phyloP scores from a whole-genome alignment of 225 moss, liverwort and hornwort species.

The Physcomitrellopsis africana region DNA sequence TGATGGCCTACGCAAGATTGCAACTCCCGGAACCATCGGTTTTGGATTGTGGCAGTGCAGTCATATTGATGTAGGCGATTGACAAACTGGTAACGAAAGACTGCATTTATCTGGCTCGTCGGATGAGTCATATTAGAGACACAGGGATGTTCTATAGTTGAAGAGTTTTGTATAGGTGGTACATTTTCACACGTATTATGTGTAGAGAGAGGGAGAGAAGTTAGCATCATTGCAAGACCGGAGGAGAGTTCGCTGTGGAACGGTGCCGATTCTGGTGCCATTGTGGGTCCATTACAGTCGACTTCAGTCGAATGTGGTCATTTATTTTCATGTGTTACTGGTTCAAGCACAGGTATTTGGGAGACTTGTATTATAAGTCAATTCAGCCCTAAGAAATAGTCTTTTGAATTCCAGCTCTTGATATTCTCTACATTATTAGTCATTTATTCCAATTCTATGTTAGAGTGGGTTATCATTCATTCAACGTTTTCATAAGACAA shows the following conservation, averaged over 20 bases:
- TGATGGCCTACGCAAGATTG: constrained; percentile 30
- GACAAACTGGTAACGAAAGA: constrained; percentile 36
- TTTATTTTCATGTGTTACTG: constrained; percentile 49
- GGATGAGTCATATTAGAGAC: constrained; percentile 46
- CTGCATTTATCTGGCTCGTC: constrained; percentile 47
- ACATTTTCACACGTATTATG: constrained; percentile 40
- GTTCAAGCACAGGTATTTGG: constrained; percentile 57
- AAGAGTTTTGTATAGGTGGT: constrained; percentile 36
- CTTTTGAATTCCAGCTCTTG: not conserved
- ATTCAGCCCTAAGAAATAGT: constrained; percentile 29
- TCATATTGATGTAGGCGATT: constrained; percentile 39
- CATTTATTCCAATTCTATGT: too few relatives aligned
- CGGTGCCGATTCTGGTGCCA: constrained; percentile 32
- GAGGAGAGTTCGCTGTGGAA: constrained; percentile 24
- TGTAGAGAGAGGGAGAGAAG: constrained; percentile 36
- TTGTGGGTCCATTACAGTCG: constrained; percentile 40
- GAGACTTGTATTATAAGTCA: constrained; percentile 68
- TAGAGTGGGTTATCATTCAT: too few relatives aligned
- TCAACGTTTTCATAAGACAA: too few relatives aligned
- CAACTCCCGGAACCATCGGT: constrained; percentile 30
- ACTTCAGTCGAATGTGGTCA: constrained; percentile 39
- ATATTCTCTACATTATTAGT: too few relatives aligned
- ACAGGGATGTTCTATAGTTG: constrained; percentile 36
- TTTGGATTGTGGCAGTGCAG: constrained; percentile 37
- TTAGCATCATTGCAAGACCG: constrained; percentile 23